phyloP scores from a whole-genome alignment of 1,139 yeast genomes.

The Taphrina communis region DNA sequence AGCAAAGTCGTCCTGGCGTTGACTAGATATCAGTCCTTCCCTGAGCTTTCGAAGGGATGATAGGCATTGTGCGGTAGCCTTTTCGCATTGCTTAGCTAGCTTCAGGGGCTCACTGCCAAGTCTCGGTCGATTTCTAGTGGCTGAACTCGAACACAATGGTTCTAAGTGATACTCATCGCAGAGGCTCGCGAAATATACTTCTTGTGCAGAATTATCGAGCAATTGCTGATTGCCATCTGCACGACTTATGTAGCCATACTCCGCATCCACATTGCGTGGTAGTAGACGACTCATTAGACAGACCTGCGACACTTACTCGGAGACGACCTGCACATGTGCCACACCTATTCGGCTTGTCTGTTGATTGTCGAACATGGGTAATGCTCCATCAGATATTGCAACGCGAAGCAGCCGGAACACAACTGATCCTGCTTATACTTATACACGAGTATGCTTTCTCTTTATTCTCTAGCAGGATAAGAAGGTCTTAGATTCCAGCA shows the following conservation, averaged over 20 bases:
- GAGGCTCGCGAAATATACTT: conserved; percentile 43
- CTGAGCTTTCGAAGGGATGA: conserved; percentile 45
- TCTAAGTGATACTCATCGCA: conserved; percentile 14
- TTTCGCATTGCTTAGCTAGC: neutral
- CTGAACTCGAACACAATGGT: neutral
- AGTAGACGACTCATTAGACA: conserved; percentile 14
- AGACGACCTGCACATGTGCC: too few species aligned
- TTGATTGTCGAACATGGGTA: too few species aligned
- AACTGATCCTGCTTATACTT: too few species aligned
- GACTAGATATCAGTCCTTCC: conserved; percentile 44
- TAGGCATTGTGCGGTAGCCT: conserved; percentile 5
- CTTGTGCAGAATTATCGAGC: conserved; percentile 42
- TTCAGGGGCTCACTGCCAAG: neutral
- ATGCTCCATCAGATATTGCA: too few species aligned
- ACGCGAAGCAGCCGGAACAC: too few species aligned
- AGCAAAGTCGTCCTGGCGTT: conserved; percentile 43
- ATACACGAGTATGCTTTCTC: too few species aligned
- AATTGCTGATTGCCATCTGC: conserved; percentile 45
- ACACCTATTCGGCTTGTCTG: too few species aligned
- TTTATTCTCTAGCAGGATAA: too few species aligned
- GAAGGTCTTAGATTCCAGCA: too few species aligned
- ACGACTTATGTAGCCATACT: conserved; percentile 46
- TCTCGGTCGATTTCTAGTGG: neutral
- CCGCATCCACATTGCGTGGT: conserved; percentile 6
- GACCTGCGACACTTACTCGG: neutral